Conservation (phyloP, 768 basidiomycete species). For the Rhodotorula diobovata region DNA sequence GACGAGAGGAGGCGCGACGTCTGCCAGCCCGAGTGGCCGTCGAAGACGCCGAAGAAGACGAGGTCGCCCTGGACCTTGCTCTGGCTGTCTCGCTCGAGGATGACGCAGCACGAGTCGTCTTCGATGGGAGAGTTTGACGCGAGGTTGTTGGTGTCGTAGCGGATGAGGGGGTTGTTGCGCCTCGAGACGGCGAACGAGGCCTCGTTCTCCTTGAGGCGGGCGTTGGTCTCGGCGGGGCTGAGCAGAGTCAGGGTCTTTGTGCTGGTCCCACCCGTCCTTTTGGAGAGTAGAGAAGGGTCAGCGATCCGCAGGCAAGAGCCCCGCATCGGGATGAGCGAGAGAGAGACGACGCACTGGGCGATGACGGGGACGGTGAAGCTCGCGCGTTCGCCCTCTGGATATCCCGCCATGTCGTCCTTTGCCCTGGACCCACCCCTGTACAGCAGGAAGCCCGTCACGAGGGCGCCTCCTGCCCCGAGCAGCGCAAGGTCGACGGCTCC, state of each 20-base stretch:
- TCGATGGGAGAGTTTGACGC: slow-evolving; percentile 87
- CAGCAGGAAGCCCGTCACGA: slow-evolving; percentile 22
- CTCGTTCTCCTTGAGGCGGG: slow-evolving; percentile 40
- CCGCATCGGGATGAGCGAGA: background rate
- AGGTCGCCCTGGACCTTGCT: slow-evolving; percentile 33
- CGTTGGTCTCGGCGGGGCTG: slow-evolving; percentile 26
- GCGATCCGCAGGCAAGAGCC: background rate
- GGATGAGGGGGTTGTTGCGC: slow-evolving; percentile 36
- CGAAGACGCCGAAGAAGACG: slow-evolving; percentile 46
- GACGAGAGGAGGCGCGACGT: slow-evolving; percentile 80
- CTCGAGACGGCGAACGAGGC: slow-evolving; percentile 35
- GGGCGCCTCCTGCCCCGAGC: slow-evolving; percentile 20
- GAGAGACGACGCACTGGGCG: slow-evolving; percentile 23
- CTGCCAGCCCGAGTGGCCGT: slow-evolving; percentile 78
- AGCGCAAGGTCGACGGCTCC: slow-evolving; percentile 14
- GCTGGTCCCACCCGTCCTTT: slow-evolving; percentile 20
- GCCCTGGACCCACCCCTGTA: slow-evolving; percentile 1
- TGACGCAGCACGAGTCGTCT: slow-evolving; percentile 56
- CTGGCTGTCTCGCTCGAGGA: slow-evolving; percentile 37
- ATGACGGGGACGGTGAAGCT: slow-evolving; percentile 36
- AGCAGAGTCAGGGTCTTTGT: slow-evolving; percentile 39
- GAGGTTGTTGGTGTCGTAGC: slow-evolving; percentile 69
- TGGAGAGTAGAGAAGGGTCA: background rate
- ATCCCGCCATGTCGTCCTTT: background rate
- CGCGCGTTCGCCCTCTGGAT: background rate